Evolutionary conservation across 306 rosid species (phyloP), one percentile per base, ranked within the genome.

Genomic region (Sechiopsis laciniata): DNA sequence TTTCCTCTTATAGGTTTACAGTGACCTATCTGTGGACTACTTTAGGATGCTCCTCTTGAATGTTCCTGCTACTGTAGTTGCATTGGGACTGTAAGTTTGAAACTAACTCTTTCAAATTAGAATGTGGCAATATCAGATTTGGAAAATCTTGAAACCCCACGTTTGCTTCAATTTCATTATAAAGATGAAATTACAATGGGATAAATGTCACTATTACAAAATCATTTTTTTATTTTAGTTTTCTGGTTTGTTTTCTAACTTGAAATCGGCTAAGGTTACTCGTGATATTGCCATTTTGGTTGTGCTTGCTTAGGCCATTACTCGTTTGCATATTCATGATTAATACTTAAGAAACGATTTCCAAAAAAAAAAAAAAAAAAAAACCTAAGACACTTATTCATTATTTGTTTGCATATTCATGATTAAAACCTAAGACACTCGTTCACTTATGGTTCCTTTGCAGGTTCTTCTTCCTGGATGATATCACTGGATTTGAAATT

Each of bases 391-490:
- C n/a, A n/a, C n/a, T n/a, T n/a, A n/a, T n/a, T n/a, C n/a, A n/a
- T n/a, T 32, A 3, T 7, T 64, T 64, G 50, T 35, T 37, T 37
- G 53, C 32, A 19, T 17, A 40, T 40, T 65, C 26, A 17, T 35
- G 48, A 14, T 35, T n/a, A 1, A 35, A 63, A 2, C n/a, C 6
- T 37, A 32, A 53, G n/a, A n/a, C 45, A 37, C 21, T 20, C 21
- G 37, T 29, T 78, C 19, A 2, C 59, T 40, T 71, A 48, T 70
- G 69, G 0, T 3, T 78, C 72, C 55, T 72, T 72, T 50, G 55
- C 68, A 94, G 99, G 92, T 94, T 94, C 84, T 94, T 94, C 87
- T 94, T 94, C 85, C 82, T 94, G 57, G 99, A 94, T 77, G 96
- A 91, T 65, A 65, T 94, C 73, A 91, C 99, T 5, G 99, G 97